These are phyloP conservation scores for Colletotrichum agaves DNA, from an alignment of 2,329 filamentous ascomycete species.

Conservation along the genomic window DNA sequence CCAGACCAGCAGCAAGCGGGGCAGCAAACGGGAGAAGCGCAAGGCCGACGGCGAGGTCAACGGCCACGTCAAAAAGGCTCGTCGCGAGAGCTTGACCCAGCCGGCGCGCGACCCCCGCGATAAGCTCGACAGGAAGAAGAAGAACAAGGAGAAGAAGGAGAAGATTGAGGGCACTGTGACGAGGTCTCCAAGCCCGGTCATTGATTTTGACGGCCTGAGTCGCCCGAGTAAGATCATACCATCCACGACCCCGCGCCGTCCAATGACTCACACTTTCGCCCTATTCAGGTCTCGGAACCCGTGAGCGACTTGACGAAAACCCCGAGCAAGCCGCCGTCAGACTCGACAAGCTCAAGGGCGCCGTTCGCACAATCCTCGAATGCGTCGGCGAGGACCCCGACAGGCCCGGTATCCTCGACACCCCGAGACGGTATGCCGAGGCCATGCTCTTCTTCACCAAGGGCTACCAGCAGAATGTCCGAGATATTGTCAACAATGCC, in stretches of 20 bases:
- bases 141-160: constrained; percentile 49
- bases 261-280: constrained; percentile 37
- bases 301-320: constrained; percentile 68
- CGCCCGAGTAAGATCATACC: constrained; percentile 58
- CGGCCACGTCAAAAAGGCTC: constrained; percentile 42
- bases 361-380: constrained; percentile 74
- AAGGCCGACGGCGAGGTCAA: constrained; percentile 45
- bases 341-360: constrained; percentile 68
- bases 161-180: constrained; percentile 45
- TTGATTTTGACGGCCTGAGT: constrained; percentile 71
- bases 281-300: constrained; percentile 68
- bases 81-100: constrained; percentile 67
- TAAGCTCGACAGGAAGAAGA: constrained; percentile 50
- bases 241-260: constrained; percentile 12
- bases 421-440: constrained; percentile 90
- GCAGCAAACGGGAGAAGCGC: constrained; percentile 38
- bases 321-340: constrained; percentile 61
- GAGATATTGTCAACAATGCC: constrained; percentile 90
- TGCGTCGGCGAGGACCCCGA: constrained; percentile 76
- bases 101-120: constrained; percentile 71
- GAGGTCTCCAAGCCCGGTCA: constrained; percentile 58
- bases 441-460: constrained; percentile 96
- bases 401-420: constrained; percentile 72
- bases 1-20: constrained; percentile 34
- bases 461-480: constrained; percentile 94